Conservation (phyloP, 1,139 yeast genomes). For the Yamadazyma sp. region DNA sequence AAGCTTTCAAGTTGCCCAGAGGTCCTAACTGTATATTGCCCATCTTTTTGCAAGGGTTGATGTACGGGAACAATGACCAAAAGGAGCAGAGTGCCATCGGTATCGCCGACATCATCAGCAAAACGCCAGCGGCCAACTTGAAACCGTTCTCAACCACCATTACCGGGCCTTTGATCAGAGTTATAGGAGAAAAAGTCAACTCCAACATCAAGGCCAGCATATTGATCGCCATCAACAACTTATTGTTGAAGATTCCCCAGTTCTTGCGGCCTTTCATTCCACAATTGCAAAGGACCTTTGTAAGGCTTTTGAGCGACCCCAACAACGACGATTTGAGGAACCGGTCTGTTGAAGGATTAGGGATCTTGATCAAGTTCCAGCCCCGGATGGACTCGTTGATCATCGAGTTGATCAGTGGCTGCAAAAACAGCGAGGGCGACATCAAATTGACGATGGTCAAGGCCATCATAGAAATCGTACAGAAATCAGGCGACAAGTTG, state of each 20-base stretch:
- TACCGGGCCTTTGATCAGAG: constrained; percentile 97
- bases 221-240: constrained; percentile 73
- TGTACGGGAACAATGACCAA: constrained; percentile 87
- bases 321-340: constrained; percentile 69
- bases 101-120: constrained; percentile 82
- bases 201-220: constrained; percentile 93
- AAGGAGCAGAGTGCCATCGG: constrained; percentile 87
- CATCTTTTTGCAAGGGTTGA: constrained; percentile 88
- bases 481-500: constrained; percentile 76
- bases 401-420: constrained; percentile 77
- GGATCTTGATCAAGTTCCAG: constrained; percentile 82
- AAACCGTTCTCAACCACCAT: constrained; percentile 89
- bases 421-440: constrained; percentile 59
- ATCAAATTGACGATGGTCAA: constrained; percentile 83
- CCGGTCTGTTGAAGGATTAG: constrained; percentile 90
- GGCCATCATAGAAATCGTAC: constrained; percentile 82
- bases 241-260: constrained; percentile 83
- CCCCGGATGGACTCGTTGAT: constrained; percentile 94
- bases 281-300: constrained; percentile 95
- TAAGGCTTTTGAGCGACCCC: constrained; percentile 82
- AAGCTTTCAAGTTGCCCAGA: constrained; percentile 76
- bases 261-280: constrained; percentile 95
- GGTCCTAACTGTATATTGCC: constrained; percentile 92
- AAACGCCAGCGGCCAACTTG: constrained; percentile 79
- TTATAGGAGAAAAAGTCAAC: constrained; percentile 91